These are phyloP conservation scores for Yarrowia deformans DNA, from an alignment of 805 yeast species.

Conservation along the genomic window DNA sequence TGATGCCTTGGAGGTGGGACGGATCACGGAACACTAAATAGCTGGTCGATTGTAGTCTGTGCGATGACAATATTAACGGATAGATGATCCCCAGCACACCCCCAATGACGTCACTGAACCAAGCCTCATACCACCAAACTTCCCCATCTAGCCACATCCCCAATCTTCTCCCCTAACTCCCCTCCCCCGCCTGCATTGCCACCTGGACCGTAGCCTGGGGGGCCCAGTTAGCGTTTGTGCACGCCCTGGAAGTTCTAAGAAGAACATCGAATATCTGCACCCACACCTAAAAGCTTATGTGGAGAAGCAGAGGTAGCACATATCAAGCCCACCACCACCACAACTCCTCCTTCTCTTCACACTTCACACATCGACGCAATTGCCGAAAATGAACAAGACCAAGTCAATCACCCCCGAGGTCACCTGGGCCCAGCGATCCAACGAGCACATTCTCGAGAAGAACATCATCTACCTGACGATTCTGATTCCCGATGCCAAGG, in stretches of 20 bases:
- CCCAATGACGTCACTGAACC: no score
- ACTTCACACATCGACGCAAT: constrained; percentile 10
- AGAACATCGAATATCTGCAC: constrained; percentile 38
- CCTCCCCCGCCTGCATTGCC: constrained; percentile 32
- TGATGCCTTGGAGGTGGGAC: no score
- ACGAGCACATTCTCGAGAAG: constrained; percentile 70
- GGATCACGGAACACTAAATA: no score
- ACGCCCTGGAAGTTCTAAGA: constrained; percentile 36
- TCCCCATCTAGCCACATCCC: no score
- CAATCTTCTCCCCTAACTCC: background rate
- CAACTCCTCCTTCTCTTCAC: constrained; percentile 1
- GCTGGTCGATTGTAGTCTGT: no score
- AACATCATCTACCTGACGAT: constrained; percentile 80
- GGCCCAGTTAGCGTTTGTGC: constrained; percentile 2
- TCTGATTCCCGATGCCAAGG: constrained; percentile 70
- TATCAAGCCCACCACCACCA: constrained; percentile 7
- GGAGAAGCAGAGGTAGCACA: constrained; percentile 3
- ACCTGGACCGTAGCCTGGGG: background rate
- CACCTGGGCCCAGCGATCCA: constrained; percentile 97
- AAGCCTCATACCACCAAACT: no score
- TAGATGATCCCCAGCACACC: no score
- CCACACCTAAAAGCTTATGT: constrained; percentile 37
- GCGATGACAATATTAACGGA: no score
- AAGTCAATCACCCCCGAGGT: constrained; percentile 41
- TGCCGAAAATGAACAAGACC: constrained; percentile 26